These are phyloP conservation scores for Saksenaea oblongispora DNA, from an alignment of 371 early-diverging fungal species.

Conservation along the genomic window DNA sequence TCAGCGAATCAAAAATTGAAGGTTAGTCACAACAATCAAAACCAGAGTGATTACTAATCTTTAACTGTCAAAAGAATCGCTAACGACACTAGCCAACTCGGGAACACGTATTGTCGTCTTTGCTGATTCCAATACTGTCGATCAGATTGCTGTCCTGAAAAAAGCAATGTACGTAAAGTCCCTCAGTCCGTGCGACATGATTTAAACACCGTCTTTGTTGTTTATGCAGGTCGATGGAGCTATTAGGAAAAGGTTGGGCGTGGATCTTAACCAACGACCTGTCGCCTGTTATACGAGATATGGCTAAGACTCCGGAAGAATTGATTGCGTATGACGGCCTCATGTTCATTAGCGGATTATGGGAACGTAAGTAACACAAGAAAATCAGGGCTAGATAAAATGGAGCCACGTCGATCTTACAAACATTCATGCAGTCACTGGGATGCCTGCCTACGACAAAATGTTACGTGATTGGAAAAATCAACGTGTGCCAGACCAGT, in stretches of 20 bases:
- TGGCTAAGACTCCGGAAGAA: conserved; percentile 18
- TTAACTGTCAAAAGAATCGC: conserved; percentile 30
- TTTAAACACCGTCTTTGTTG: not conserved
- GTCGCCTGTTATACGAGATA: conserved; percentile 25
- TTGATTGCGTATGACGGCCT: conserved; percentile 37
- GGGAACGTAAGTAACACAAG: conserved; percentile 37
- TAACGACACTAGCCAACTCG: conserved; percentile 20
- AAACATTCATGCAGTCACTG: conserved; percentile 27
- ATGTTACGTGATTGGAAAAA: conserved; percentile 28
- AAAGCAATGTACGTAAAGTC: conserved; percentile 28
- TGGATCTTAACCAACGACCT: conserved; percentile 46
- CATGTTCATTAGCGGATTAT: conserved; percentile 49
- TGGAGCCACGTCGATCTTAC: not conserved
- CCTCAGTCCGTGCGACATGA: conserved; percentile 5
- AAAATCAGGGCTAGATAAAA: not conserved
- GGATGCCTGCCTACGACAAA: conserved; percentile 32
- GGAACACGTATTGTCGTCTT: conserved; percentile 37
- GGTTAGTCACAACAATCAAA: conserved; percentile 18
- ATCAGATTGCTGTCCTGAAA: conserved; percentile 31
- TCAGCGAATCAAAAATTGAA: conserved; percentile 19
- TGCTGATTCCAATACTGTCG: conserved; percentile 31
- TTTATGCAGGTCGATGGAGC: conserved; percentile 30
- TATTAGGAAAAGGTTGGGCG: conserved; percentile 39
- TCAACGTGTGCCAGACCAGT: conserved; percentile 25
- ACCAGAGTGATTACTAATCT: too few species aligned